Evolutionary conservation across 805 yeast species (phyloP), one percentile per base, ranked within the genome.

Genomic region (Sugiyamaella smithiae): DNA sequence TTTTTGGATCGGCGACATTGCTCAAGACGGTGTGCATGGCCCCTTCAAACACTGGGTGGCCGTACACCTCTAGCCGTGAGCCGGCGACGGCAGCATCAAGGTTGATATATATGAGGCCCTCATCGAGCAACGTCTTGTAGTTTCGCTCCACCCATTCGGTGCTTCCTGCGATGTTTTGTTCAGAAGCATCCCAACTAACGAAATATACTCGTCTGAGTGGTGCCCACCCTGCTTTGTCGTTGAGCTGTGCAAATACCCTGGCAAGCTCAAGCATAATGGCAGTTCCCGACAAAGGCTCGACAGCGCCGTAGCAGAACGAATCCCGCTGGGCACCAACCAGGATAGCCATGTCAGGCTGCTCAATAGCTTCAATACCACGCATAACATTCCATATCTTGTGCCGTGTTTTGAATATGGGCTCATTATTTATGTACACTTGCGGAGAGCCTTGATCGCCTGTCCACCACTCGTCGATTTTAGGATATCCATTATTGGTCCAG

Each of bases 291-390:
- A 80, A 78, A 6, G 89, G 81, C 28, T 78, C 73, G 2, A 77
- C 67, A 0, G 95, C 82, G n/a, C 97, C 97, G 56, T 69, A 76
- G 53, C 88, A 80, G 20, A 81, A 70, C 0, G 95, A 72, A 61
- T 89, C 97, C 56, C 97, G 71, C 3, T 85, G 77, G 0, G 97
- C 89, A 0, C 95, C 96, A 48, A 91, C 78, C 1, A 90, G 71
- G 3, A 91, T 67, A 0, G 87, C 88, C 55, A 79, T 76, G 17
- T 80, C 87, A 17, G 72, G 69, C 66, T 88, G 96, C 61, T 91
- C 97, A 41, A 82, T 69, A 9, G 97, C 97, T 28, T 76, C 74
- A 19, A 90, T 79, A 40, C 82, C 77, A 1, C 91, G 96, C 23
- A 88, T 62, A 1, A 90, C 80, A 60, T 89, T 87, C 87, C 93